Evolutionary conservation across 2,329 filamentous ascomycete species (phyloP), one percentile per base, ranked within the genome.

Genomic region (Diaporthe velutina): DNA sequence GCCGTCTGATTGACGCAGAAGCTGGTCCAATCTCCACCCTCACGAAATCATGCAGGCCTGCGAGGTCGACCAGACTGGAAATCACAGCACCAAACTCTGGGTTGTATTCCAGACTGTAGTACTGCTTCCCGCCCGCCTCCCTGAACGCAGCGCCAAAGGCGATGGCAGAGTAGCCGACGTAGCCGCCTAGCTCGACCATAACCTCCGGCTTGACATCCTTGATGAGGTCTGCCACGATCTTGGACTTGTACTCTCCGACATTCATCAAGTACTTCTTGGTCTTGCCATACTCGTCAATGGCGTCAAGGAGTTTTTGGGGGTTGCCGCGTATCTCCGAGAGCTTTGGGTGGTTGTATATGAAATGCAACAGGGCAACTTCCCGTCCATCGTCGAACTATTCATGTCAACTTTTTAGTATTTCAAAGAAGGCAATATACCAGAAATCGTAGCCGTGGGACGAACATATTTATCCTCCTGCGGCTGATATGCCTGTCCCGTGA

Each of bases 131-230:
- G 15, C 92, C 93, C 4, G 88, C 88, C 67, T 88, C 73, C 74
- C 89, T 89, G 22, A 94, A 85, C 0, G 92, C 92, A 48, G 91
- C 87, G 58, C 90, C 93, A 80, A 96, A 96, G 1, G 95, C 86
- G 75, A 97, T 91, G 75, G 92, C 92, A 0, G 94, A 96, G 85
- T 97, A 97, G 55, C 94, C 94, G 28, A 95, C 88, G 82, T 96
- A 97, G 66, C 93, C 93, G 61, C 95, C 94, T 0, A 97, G 87
- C 81, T 97, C 94, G 61, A 96, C 88, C 67, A 79, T 76, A 38
- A 76, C 66, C 15, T 61, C 33, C 9, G 74, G 74, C 81, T 93
- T 93, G 64, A 88, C 85, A 76, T 93, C 86, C 28, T 86, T 85
- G 75, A 97, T 95, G 52, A 96, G 82, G 40, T 93, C 88, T 12